Evolutionary conservation across 2,329 filamentous ascomycete species (phyloP), one percentile per base, ranked within the genome.

Genomic region (Curvularia hawaiiensis): DNA sequence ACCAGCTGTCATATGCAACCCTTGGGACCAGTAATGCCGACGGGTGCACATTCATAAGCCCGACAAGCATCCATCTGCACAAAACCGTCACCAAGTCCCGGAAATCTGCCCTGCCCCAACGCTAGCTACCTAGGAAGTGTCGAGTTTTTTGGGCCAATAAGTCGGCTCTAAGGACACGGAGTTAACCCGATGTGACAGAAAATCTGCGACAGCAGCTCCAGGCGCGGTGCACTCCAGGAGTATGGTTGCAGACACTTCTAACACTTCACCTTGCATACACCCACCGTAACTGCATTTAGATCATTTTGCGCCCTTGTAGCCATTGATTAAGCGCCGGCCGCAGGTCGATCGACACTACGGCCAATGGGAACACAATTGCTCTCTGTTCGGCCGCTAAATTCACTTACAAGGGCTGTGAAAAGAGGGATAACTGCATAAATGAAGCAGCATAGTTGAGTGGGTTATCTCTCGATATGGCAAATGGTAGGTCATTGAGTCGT

Each of bases 291-390:
- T n/a, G 52, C 49, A 35, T 54, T 47, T 18, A 38, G 44, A 11
- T 31, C 30, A 24, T 28, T 22, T 33, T 50, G 31, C 52, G 51
- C 44, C 26, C 50, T 61, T 50, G 50, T 52, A 44, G 52, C 40
- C 47, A 50, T 47, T 53, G 31, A 56, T 57, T 64, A 64, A 50
- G 55, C 62, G 62, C 60, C 60, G 45, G 46, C 47, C 52, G 46
- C 20, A 41, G 24, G 41, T 28, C 26, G 46, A 56, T 57, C 61
- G 31, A 22, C 45, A 44, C 30, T 46, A 30, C 14, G 30, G 38
- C 18, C 50, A 50, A 45, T 39, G 28, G 47, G 41, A 49, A 47
- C 45, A 26, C 54, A 22, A 39, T 52, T 41, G 54, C 60, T 60
- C 52, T 58, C 50, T 55, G 50, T 60, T 54, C 35, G 30, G 56